Percentiles rank a stretch among this genome's conserved stretches.
phyloP scores from a whole-genome alignment of 2,329 filamentous ascomycete species.

The Phyllosticta citribraziliensis region DNA sequence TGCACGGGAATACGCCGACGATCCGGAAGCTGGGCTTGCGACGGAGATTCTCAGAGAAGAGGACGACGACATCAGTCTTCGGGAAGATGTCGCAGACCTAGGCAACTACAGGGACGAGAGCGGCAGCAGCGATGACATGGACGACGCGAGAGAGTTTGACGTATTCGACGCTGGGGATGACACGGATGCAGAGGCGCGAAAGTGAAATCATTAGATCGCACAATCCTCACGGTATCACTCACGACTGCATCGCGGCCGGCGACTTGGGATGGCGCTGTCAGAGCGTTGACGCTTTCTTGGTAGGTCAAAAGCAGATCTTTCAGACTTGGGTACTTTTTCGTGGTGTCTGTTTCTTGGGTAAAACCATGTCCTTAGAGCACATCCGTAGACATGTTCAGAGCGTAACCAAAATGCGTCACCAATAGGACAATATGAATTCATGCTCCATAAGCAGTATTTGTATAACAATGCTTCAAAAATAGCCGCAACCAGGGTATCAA shows the following conservation, averaged over 20 bases:
- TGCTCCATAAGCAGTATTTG: background rate
- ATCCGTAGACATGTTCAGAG: background rate
- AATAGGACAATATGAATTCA: background rate
- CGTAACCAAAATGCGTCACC: background rate
- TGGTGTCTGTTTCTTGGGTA: background rate
- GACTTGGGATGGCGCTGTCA: background rate
- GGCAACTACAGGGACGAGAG: slow-evolving; percentile 30
- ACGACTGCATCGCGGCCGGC: background rate
- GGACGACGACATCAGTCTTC: slow-evolving; percentile 42
- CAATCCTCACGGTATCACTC: background rate
- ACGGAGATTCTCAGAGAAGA: slow-evolving; percentile 35
- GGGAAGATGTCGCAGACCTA: slow-evolving; percentile 18
- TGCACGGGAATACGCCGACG: slow-evolving; percentile 34
- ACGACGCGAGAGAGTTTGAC: slow-evolving; percentile 31
- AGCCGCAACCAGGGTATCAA: background rate
- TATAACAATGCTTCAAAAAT: background rate
- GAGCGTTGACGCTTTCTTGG: background rate
- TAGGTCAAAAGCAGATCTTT: background rate
- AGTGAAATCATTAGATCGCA: background rate
- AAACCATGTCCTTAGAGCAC: background rate
- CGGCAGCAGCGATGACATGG: slow-evolving; percentile 31
- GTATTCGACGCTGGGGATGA: slow-evolving; percentile 36
- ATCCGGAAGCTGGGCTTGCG: slow-evolving; percentile 33
- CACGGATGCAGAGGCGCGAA: slow-evolving; percentile 16
- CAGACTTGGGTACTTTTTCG: background rate